These are phyloP conservation scores for Rhizopogon rudus DNA, from an alignment of 768 basidiomycete genomes.

Conservation along the genomic window DNA sequence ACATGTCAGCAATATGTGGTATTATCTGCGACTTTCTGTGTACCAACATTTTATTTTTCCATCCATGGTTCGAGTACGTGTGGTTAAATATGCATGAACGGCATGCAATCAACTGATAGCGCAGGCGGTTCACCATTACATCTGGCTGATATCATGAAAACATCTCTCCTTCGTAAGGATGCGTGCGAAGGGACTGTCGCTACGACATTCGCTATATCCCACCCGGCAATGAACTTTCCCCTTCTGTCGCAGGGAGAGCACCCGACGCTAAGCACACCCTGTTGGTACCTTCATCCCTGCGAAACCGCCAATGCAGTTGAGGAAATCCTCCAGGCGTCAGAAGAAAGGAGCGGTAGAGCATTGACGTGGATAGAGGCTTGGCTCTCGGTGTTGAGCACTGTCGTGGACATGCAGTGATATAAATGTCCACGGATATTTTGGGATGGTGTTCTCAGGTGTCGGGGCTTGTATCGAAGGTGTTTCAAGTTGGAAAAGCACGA, in stretches of 20 bases:
- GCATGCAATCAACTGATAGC: slow-evolving; percentile 8
- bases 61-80: slow-evolving; percentile 64
- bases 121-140: slow-evolving; percentile 63
- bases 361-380: slow-evolving; percentile 62
- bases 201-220: slow-evolving; percentile 52
- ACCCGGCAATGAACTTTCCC: slow-evolving; percentile 55
- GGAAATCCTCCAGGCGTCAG: slow-evolving; percentile 59
- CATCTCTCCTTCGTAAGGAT: slow-evolving; percentile 53
- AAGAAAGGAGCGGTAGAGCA: slow-evolving; percentile 11
- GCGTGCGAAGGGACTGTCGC: slow-evolving; percentile 37
- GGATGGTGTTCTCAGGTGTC: not conserved
- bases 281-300: slow-evolving; percentile 90
- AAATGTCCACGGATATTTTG: slow-evolving; percentile 5
- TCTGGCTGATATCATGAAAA: slow-evolving; percentile 49
- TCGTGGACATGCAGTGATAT: slow-evolving; percentile 45
- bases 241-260: slow-evolving; percentile 86
- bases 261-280: slow-evolving; percentile 65
- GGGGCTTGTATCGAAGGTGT: not conserved
- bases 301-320: slow-evolving; percentile 60
- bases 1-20: slow-evolving; percentile 63
- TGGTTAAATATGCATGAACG: not conserved
- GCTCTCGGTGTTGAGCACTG: slow-evolving; percentile 69
- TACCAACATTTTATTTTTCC: slow-evolving; percentile 82
- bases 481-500: not conserved
- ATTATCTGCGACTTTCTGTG: slow-evolving; percentile 74